A percentile compares a stretch with the other conserved stretches of the same genome.
phyloP scores from a whole-genome alignment of 1,139 yeast genomes.

The Diutina mesorugosa region DNA sequence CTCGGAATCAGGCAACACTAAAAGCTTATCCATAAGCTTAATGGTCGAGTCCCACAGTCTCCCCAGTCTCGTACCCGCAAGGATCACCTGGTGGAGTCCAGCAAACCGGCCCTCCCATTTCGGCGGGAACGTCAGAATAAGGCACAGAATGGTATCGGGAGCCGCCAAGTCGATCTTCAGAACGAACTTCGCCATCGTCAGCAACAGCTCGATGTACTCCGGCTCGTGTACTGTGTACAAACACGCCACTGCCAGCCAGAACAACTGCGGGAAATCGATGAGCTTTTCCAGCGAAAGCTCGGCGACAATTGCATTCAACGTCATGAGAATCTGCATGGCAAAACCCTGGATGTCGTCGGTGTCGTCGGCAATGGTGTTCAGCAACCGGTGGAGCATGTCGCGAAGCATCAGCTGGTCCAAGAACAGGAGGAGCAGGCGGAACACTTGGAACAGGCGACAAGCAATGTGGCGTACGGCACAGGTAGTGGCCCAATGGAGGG shows the following conservation, averaged over 20 bases:
- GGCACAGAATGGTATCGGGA: constrained; percentile 71
- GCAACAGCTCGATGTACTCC: constrained; percentile 79
- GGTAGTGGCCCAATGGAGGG: constrained; percentile 90
- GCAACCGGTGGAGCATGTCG: constrained; percentile 86
- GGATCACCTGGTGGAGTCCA: constrained; percentile 69
- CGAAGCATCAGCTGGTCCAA: constrained; percentile 82
- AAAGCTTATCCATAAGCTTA: constrained; percentile 60
- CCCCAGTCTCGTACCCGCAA: constrained; percentile 75
- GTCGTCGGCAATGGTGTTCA: constrained; percentile 87
- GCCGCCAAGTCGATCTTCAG: constrained; percentile 81
- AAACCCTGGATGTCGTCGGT: constrained; percentile 89
- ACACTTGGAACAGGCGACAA: constrained; percentile 88
- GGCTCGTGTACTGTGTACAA: constrained; percentile 83
- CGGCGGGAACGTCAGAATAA: constrained; percentile 80
- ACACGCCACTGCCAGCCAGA: constrained; percentile 95
- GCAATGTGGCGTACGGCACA: constrained; percentile 97
- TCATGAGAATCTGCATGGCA: constrained; percentile 94
- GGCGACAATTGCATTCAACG: constrained; percentile 82
- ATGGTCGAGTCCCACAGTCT: constrained; percentile 71
- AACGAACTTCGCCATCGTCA: constrained; percentile 70
- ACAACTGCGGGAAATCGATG: constrained; percentile 81
- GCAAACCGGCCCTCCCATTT: constrained; percentile 93
- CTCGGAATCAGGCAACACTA: constrained; percentile 55
- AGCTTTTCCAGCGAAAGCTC: constrained; percentile 68
- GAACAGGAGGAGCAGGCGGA: constrained; percentile 66